Base-by-base conservation (phyloP, 768 basidiomycete genomes). In the Coprinopsis strossmayeri region DNA sequence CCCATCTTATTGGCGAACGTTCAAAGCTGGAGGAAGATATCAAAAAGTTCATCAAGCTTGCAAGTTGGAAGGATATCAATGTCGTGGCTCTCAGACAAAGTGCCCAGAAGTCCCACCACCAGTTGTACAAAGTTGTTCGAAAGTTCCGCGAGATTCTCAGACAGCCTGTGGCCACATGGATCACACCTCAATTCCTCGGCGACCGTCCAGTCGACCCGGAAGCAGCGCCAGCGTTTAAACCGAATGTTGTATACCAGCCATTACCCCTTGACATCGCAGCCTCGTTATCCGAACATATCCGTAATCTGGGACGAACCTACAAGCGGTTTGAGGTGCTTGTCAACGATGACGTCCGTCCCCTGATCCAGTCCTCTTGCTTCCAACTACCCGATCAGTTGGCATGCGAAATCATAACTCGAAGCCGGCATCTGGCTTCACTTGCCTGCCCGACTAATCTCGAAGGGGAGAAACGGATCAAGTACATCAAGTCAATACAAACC, bases 41-140 rank as follows among this genome's bases (percentile, higher is more conserved):
- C 45, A 78, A 74, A 50, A 82, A 78, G 37, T 84, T 92, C 61
- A 85, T 98, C 71, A 95, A 93, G 64, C 73, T 99, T 38, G 96
- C 96, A 1, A 97, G 93, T 59, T 98, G 96, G 96, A 96, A 89
- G 64, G 96, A 99, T 60, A 71, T 93, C 60, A 99, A 98, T 58
- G 87, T 98, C 9, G 85, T 90, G 54, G 93, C 96, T 1, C 73
- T 99, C 50, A 89, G 87, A 63, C 84, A 87, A 52, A 96, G 93
- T 60, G 93, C 96, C 0, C 82, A 87, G 51, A 82, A 74, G 58
- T 92, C 91, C 1, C 96, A 99, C 62, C 84, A 82, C 50, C 90
- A 94, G 54, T 70, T 99, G 1, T 93, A 91, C 77, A 91, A 90
- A 63, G 77, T 82, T 53, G 78, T 97, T 51, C 81, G 91, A 45